Base-by-base conservation (phyloP, 768 basidiomycete species). In the Termitomyces eurrhizus region DNA sequence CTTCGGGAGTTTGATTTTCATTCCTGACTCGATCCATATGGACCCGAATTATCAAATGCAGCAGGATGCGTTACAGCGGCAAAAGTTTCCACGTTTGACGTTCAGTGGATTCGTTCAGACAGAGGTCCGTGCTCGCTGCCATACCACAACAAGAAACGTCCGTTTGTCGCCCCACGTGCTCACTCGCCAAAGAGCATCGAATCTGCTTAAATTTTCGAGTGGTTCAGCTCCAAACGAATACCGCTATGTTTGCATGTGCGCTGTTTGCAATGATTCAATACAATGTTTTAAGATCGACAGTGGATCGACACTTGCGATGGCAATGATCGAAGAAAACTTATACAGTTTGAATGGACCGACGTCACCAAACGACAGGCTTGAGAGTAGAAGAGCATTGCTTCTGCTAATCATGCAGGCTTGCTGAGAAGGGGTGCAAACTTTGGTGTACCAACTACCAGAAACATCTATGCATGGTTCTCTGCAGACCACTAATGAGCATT, bases 281-380 rank as follows among this genome's bases (percentile, higher is more conserved):
- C 21, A 42, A 55, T 55, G 12, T 41, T 41, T 13, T 11, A 42
- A 44, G 41, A 55, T 44, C 41, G 29, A 44, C 52, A 7, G 32
- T 53, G 14, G 52, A 29, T 29, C 37, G 24, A 39, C 32, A 18
- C 12, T 24, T 26, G 21, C 37, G 24, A 26, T 41, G 39, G 32
- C 5, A 42, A 4, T 42, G 54, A 55, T 55, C 54, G 54, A 42
- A 42, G 29, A 44, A 55, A 55, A 55, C 41, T 55, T 54, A 2
- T 5, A 16, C 36, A 24, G 37, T 52, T 37, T 16, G 14, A 41
- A 42, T 21, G 14, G 42, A 18, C 18, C 41, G 41, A 55, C 54
- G 41, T 41, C 54, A 55, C 37, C 29, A 41, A 32, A n/a, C 18
- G 39, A 55, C 29, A 44, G 39, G 29, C 41, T 55, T 42, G 26